Evolutionary conservation across 2,329 filamentous ascomycete species (phyloP).

Genomic region (Calonectria hongkongensis): DNA sequence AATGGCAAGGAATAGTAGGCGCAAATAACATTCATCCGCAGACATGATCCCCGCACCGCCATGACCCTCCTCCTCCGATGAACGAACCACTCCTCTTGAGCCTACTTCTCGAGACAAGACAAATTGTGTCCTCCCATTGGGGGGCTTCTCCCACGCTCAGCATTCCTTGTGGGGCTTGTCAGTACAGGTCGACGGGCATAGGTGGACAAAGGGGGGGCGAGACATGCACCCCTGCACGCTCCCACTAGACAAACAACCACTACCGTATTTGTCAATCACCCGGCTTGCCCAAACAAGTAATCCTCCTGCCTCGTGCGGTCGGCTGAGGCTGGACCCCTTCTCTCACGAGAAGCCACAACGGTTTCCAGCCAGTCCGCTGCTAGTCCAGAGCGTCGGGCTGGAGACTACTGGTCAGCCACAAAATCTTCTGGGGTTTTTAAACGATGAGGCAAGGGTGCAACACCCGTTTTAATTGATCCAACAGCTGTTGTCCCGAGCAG

Average conservation of each 20-base stretch:
- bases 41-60: slow-evolving; percentile 31
- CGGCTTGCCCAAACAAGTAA: slow-evolving; percentile 54
- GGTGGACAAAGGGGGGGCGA: slow-evolving; percentile 31
- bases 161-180: slow-evolving; percentile 21
- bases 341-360: slow-evolving; percentile 48
- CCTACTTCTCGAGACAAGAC: slow-evolving; percentile 23
- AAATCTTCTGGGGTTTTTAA: slow-evolving; percentile 23
- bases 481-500: slow-evolving; percentile 3
- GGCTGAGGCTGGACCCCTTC: slow-evolving; percentile 42
- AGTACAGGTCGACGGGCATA: slow-evolving; percentile 20
- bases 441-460: slow-evolving; percentile 11
- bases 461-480: slow-evolving; percentile 22
- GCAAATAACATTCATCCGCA: slow-evolving; percentile 27
- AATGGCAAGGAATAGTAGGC: slow-evolving; percentile 1
- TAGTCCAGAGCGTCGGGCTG: slow-evolving; percentile 32
- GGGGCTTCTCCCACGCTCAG: slow-evolving; percentile 15
- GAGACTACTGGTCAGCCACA: slow-evolving; percentile 17
- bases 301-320: slow-evolving; percentile 40
- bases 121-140: slow-evolving; percentile 20
- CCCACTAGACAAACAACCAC: slow-evolving; percentile 11
- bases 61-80: slow-evolving; percentile 20
- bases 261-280: slow-evolving; percentile 31
- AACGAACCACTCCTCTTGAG: slow-evolving; percentile 32
- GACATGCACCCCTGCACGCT: slow-evolving; percentile 32
- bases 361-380: slow-evolving; percentile 35